A percentile compares a stretch with the other conserved stretches of the same genome.
phyloP scores from a whole-genome alignment of 805 yeast genomes.

The Candida awuae region DNA sequence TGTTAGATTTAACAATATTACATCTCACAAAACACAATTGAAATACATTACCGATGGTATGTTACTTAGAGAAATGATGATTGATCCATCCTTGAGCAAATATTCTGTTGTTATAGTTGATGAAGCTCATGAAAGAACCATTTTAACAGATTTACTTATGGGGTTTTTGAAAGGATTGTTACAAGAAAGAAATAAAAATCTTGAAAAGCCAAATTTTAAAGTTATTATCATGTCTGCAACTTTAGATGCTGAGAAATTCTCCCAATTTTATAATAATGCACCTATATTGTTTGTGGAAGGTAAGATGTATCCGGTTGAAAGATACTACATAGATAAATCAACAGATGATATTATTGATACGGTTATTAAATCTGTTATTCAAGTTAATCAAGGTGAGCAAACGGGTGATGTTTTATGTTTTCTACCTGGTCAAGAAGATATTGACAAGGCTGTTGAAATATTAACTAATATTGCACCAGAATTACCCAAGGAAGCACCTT shows the following conservation, averaged over 20 bases:
- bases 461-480: constrained; percentile 54
- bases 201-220: constrained; percentile 37
- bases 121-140: constrained; percentile 97
- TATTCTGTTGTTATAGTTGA: constrained; percentile 80
- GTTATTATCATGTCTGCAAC: constrained; percentile 95
- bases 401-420: constrained; percentile 90
- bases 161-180: constrained; percentile 77
- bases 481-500: constrained; percentile 68
- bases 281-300: constrained; percentile 89
- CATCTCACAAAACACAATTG: constrained; percentile 50
- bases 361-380: constrained; percentile 63
- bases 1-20: constrained; percentile 79
- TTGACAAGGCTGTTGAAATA: constrained; percentile 69
- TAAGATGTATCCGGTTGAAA: constrained; percentile 75
- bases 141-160: constrained; percentile 79
- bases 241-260: constrained; percentile 80
- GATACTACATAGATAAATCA: constrained; percentile 54
- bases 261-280: constrained; percentile 66
- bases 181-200: constrained; percentile 37
- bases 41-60: constrained; percentile 96
- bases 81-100: constrained; percentile 51
- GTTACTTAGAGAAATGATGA: constrained; percentile 85
- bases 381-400: constrained; percentile 70
- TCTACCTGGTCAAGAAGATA: constrained; percentile 95
- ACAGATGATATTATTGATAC: constrained; percentile 82